Base-by-base conservation (phyloP, 23 red algal genomes). In the Gracilaria gracilis region DNA sequence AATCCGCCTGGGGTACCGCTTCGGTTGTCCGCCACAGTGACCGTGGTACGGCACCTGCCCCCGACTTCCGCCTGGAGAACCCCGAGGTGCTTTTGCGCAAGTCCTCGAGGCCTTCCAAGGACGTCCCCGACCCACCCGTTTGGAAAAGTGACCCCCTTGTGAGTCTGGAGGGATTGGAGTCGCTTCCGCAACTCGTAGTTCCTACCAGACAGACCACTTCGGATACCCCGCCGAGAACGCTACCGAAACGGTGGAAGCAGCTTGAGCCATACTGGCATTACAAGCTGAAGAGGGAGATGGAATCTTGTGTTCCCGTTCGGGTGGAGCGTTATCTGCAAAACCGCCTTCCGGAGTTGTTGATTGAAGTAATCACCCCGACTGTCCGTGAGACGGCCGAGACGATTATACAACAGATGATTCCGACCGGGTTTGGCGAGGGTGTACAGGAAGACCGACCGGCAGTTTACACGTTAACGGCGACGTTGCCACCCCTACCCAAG, bases 401-500 rank as follows among this genome's bases (percentile, higher is more conserved):
- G 35, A 34, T 70, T 15, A 16, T 70, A 17, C 65, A 70, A 25
- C 65, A 70, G 65, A 11, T 70, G 31, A 33, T 34, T 9, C 65
- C 35, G 3, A 70, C 27, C 65, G 42, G 42, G 11, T 46, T 46
- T 46, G 42, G 42, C 11, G 42, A 46, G 11, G 42, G 42, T 46
- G 42, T 7, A 46, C 42, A 46, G 42, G 42, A 46, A 46, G 42
- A 46, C 42, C 42, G 42, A 46, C 42, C 4, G 65, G 65, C 65
- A 35, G 65, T 70, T 35, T 70, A 70, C 35, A 70, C 65, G 65
- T 9, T 25, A 70, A 38, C 65, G 28, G 35, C 65, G 34, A 70
- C 65, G 65, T 38, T 70, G 65, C 65, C 65, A 70, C 65, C 65
- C 65, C 65, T 70, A 4, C 17, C 65, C 23, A 70, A 70, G 65